phyloP scores from a whole-genome alignment of 768 basidiomycete genomes.

The Boletus vermiculosoides region DNA sequence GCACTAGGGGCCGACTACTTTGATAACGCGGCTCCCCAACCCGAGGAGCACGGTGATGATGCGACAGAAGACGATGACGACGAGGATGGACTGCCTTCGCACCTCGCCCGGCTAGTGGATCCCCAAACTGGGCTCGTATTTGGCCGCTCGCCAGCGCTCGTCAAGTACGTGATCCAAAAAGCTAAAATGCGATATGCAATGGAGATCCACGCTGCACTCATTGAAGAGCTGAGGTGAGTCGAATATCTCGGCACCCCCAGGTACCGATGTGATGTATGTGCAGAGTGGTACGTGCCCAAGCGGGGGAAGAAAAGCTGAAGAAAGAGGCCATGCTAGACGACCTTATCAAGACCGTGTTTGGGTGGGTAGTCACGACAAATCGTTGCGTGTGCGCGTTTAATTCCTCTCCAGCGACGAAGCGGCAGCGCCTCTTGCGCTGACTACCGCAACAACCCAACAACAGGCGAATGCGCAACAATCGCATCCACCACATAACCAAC shows the following conservation, averaged over 20 bases:
- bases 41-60: slow-evolving; percentile 21
- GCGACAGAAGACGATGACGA: slow-evolving; percentile 32
- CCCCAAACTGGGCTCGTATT: slow-evolving; percentile 60
- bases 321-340: slow-evolving; percentile 64
- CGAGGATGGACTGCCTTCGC: slow-evolving; percentile 52
- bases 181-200: slow-evolving; percentile 73
- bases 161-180: slow-evolving; percentile 65
- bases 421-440: slow-evolving; percentile 13
- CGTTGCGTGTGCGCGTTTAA: neutral
- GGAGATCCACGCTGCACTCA: slow-evolving; percentile 63
- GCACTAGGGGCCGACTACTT: slow-evolving; percentile 35
- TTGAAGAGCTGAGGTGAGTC: slow-evolving; percentile 55
- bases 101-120: slow-evolving; percentile 51
- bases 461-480: slow-evolving; percentile 9
- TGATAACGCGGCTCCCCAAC: slow-evolving; percentile 17
- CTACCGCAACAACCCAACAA: slow-evolving; percentile 5
- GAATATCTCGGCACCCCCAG: neutral
- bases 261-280: neutral
- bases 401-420: slow-evolving; percentile 27
- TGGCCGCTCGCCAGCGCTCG: slow-evolving; percentile 67
- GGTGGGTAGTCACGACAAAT: slow-evolving; percentile 37
- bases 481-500: slow-evolving; percentile 8
- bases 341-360: slow-evolving; percentile 48
- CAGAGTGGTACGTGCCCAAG: slow-evolving; percentile 49
- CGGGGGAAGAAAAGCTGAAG: slow-evolving; percentile 49